A percentile compares a stretch with the other conserved stretches of the same genome.
phyloP scores from a whole-genome alignment of 2,329 filamentous ascomycete species.

The Chaetomiaceae sp. region DNA sequence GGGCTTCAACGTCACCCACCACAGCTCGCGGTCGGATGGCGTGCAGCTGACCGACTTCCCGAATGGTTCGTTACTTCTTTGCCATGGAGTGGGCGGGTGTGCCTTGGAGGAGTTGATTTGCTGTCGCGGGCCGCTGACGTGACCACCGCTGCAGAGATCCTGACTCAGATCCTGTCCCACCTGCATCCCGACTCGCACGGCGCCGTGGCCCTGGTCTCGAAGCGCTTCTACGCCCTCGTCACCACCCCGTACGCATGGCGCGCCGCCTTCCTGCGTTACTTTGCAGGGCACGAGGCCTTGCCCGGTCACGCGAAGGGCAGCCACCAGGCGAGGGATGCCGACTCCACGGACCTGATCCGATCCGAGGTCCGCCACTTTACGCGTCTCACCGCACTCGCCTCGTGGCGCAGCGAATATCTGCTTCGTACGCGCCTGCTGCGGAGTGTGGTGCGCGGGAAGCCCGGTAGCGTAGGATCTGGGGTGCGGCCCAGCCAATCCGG shows the following conservation, averaged over 20 bases:
- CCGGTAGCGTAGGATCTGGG: constrained; percentile 55
- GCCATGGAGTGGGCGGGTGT: not conserved
- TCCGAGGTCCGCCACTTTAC: constrained; percentile 77
- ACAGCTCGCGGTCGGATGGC: constrained; percentile 37
- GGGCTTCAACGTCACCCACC: constrained; percentile 54
- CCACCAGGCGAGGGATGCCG: constrained; percentile 38
- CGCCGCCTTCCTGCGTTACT: constrained; percentile 85
- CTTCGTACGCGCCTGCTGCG: constrained; percentile 78
- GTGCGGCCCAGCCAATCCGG: constrained; percentile 46
- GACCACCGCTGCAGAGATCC: constrained; percentile 62
- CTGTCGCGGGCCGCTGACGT: constrained; percentile 16
- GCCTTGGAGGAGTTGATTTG: not conserved
- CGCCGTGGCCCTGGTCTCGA: constrained; percentile 78
- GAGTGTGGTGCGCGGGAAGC: constrained; percentile 77
- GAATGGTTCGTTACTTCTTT: constrained; percentile 67
- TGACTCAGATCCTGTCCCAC: constrained; percentile 88
- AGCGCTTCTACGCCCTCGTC: constrained; percentile 78
- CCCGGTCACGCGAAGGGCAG: constrained; percentile 33
- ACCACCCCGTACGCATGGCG: constrained; percentile 92
- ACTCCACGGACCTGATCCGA: constrained; percentile 51
- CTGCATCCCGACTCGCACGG: constrained; percentile 79
- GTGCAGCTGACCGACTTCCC: constrained; percentile 59
- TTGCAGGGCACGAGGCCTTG: constrained; percentile 67
- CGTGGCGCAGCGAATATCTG: constrained; percentile 95
- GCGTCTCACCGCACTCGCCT: constrained; percentile 75